Evolutionary conservation across 2,329 filamentous ascomycete species (phyloP).

Genomic region (Juglanconis juglandina): DNA sequence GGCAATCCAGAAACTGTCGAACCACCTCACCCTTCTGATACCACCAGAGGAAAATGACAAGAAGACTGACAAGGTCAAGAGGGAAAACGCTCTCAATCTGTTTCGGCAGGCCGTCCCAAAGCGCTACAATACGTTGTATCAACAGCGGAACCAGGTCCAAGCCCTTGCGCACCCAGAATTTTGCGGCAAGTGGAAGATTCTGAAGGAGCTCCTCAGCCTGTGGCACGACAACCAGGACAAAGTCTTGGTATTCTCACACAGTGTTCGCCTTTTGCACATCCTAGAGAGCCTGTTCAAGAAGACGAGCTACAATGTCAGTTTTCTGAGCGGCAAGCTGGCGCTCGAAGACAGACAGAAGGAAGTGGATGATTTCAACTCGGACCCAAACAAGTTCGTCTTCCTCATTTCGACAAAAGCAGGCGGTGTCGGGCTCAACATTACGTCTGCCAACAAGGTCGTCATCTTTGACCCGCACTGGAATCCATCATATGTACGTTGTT

Average conservation of each 20-base stretch:
- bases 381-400: conserved; percentile 87
- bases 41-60: conserved; percentile 44
- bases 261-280: conserved; percentile 79
- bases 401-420: conserved; percentile 92
- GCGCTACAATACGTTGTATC: conserved; percentile 70
- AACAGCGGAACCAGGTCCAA: conserved; percentile 71
- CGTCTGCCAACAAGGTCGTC: conserved; percentile 95
- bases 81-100: conserved; percentile 70
- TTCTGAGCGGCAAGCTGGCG: conserved; percentile 78
- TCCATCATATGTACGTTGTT: conserved; percentile 59
- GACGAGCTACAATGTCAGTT: conserved; percentile 87
- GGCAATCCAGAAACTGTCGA: conserved; percentile 81
- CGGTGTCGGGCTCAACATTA: conserved; percentile 93
- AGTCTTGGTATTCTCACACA: conserved; percentile 92
- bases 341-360: conserved; percentile 78
- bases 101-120: conserved; percentile 73
- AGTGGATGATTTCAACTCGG: conserved; percentile 89
- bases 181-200: conserved; percentile 93
- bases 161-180: conserved; percentile 84
- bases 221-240: conserved; percentile 92
- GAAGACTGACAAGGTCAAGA: conserved; percentile 65
- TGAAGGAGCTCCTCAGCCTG: conserved; percentile 80
- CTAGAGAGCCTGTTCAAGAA: conserved; percentile 81
- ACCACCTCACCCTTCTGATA: conserved; percentile 86
- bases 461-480: conserved; percentile 99